Conservation (phyloP, 805 yeast species). For the Phaffomyces antillensis region DNA sequence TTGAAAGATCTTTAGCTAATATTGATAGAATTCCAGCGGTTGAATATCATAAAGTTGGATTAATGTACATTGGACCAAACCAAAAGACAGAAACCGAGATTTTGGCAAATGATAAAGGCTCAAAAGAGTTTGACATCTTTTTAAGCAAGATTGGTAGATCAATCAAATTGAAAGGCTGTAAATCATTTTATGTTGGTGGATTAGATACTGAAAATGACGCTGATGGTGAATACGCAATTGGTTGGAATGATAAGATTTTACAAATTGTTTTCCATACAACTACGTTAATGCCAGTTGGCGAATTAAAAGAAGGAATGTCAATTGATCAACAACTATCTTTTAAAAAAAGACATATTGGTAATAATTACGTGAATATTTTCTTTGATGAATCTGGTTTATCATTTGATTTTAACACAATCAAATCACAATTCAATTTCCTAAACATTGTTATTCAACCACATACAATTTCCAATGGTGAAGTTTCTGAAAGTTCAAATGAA, state of each 20-base stretch:
- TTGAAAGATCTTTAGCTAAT: slow-evolving; percentile 46
- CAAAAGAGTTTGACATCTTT: slow-evolving; percentile 53
- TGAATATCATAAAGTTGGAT: slow-evolving; percentile 72
- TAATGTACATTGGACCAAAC: slow-evolving; percentile 63
- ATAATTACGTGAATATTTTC: slow-evolving; percentile 72
- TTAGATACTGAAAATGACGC: slow-evolving; percentile 59
- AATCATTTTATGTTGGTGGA: slow-evolving; percentile 65
- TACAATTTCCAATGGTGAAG: slow-evolving; percentile 21
- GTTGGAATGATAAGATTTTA: slow-evolving; percentile 63
- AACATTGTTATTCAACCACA: slow-evolving; percentile 73
- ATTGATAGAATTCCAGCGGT: slow-evolving; percentile 74
- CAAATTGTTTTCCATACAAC: slow-evolving; percentile 76
- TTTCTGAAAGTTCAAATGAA: slow-evolving; percentile 7
- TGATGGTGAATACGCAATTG: slow-evolving; percentile 72
- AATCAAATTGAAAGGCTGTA: slow-evolving; percentile 48
- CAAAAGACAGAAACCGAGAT: slow-evolving; percentile 62
- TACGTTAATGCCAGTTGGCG: slow-evolving; percentile 64
- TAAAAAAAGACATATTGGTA: slow-evolving; percentile 84
- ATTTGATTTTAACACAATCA: slow-evolving; percentile 63
- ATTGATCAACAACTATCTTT: slow-evolving; percentile 37
- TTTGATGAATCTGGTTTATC: slow-evolving; percentile 68
- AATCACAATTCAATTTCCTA: slow-evolving; percentile 77
- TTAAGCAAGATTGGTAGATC: slow-evolving; percentile 52
- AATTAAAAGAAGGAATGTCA: slow-evolving; percentile 22
- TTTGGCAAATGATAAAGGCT: slow-evolving; percentile 57